Conservation (phyloP, 352 stramenopile species). For the Phytopythium oedochilum region DNA sequence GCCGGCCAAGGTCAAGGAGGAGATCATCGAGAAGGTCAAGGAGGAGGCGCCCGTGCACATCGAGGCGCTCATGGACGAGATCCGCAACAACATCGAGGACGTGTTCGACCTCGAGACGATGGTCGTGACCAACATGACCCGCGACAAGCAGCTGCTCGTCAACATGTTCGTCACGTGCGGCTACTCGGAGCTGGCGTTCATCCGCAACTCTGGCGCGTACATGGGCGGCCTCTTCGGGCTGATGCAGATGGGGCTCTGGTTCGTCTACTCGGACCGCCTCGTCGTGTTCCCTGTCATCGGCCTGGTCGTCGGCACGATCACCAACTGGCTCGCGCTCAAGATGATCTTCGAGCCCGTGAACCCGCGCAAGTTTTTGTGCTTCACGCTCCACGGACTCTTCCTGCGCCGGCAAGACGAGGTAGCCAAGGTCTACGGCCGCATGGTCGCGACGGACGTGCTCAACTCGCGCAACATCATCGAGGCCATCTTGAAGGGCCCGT, state of each 20-base stretch:
- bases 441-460: conserved; percentile 83
- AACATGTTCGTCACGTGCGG: conserved; percentile 94
- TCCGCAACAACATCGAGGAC: conserved; percentile 94
- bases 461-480: conserved; percentile 89
- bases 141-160: conserved; percentile 93
- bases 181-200: conserved; percentile 90
- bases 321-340: conserved; percentile 95
- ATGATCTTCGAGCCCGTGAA: conserved; percentile 93
- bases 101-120: conserved; percentile 95
- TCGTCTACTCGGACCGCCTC: conserved; percentile 73
- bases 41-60: conserved; percentile 91
- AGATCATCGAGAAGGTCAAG: conserved; percentile 94
- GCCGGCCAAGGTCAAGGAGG: conserved; percentile 77
- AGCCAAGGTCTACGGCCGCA: conserved; percentile 80
- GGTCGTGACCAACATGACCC: conserved; percentile 92
- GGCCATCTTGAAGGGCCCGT: conserved; percentile 84
- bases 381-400: conserved; percentile 95
- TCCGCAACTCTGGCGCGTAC: conserved; percentile 86
- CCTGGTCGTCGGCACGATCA: conserved; percentile 94
- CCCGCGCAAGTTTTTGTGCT: conserved; percentile 76
- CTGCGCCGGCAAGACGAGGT: conserved; percentile 91
- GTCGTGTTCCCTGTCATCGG: conserved; percentile 91
- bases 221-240: conserved; percentile 89
- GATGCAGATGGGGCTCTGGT: conserved; percentile 89
- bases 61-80: conserved; percentile 92